Conservation (phyloP, 2,329 filamentous ascomycete genomes). For the Colletotrichum sp. region DNA sequence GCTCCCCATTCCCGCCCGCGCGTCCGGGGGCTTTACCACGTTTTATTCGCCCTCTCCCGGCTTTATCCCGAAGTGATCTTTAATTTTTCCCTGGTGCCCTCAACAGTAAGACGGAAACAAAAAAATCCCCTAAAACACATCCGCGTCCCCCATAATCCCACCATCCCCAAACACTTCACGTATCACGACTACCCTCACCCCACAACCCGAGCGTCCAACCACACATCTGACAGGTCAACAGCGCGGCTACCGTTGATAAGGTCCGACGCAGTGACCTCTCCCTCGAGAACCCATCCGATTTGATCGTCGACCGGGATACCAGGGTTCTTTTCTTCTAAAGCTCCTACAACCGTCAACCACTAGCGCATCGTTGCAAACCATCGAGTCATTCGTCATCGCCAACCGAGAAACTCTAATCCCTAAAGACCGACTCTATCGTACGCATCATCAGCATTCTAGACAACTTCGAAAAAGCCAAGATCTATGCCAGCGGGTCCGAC, state of each 20-base stretch:
- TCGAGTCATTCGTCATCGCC: not conserved
- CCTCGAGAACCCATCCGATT: not conserved
- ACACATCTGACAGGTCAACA: not conserved
- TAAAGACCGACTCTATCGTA: not conserved
- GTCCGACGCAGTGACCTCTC: not conserved
- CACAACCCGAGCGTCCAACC: not conserved
- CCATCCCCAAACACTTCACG: not conserved
- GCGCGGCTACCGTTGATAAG: not conserved
- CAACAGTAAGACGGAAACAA: not conserved
- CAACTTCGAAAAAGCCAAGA: not conserved
- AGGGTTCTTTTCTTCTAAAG: not conserved
- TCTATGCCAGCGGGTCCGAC: not conserved
- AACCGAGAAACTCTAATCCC: not conserved
- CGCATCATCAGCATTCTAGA: not conserved
- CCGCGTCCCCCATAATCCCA: not conserved
- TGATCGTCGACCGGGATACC: not conserved
- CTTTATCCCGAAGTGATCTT: not conserved
- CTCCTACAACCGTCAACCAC: no score
- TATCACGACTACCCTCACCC: not conserved
- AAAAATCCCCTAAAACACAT: not conserved
- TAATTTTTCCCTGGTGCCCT: not conserved
- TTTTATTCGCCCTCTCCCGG: not conserved
- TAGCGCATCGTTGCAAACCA: no score
- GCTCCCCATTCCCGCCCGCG: not conserved
- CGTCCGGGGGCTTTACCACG: not conserved